Conservation (phyloP, 2,329 filamentous ascomycete species). For the Thielaviopsis euricoi region DNA sequence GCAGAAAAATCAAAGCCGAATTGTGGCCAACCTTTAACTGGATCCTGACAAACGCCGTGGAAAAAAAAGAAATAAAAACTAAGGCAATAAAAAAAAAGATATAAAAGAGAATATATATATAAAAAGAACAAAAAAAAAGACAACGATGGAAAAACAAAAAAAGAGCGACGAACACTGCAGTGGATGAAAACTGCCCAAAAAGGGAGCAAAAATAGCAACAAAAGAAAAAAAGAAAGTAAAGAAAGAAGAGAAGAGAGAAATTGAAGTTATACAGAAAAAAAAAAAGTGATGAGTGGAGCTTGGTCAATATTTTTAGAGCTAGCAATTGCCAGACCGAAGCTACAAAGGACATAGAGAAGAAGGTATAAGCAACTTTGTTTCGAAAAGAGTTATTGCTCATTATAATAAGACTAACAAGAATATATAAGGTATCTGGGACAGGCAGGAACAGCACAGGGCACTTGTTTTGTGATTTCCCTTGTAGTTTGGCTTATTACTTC, state of each 20-base stretch:
- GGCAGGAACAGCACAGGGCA: too few species aligned
- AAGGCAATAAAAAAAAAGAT: conserved; percentile 9
- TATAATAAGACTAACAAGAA: too few species aligned
- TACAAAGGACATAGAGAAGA: too few species aligned
- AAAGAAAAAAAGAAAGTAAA: conserved; percentile 2
- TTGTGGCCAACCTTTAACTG: neutral
- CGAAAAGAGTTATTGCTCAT: too few species aligned
- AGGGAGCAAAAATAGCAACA: neutral
- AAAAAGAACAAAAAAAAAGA: too few species aligned
- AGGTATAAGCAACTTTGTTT: too few species aligned
- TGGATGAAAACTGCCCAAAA: too few species aligned
- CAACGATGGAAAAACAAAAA: too few species aligned
- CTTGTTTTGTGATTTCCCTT: too few species aligned
- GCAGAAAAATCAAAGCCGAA: conserved; percentile 1
- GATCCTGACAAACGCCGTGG: neutral
- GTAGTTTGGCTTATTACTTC: too few species aligned
- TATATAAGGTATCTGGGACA: too few species aligned
- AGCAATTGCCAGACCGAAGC: neutral
- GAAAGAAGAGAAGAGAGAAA: neutral
- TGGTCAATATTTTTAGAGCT: neutral
- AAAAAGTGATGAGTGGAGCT: neutral
- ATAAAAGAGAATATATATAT: neutral
- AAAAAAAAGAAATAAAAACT: conserved; percentile 6
- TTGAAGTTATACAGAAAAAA: neutral
- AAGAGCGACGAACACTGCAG: neutral